Evolutionary conservation across 106 monocot genomes (phyloP).

Genomic region (Dendrobium catenatum): DNA sequence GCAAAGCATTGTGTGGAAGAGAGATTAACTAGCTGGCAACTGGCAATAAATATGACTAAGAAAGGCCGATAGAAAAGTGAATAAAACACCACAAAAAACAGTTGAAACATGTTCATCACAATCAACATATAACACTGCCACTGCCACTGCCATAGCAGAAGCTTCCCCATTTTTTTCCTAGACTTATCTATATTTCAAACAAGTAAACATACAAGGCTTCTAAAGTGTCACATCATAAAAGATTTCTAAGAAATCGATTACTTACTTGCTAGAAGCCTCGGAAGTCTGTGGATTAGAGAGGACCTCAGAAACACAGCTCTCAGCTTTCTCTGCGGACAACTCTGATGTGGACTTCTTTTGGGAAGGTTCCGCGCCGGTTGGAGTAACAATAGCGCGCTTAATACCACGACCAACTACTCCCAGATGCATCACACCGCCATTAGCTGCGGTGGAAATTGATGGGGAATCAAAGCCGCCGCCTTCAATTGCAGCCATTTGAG

Average conservation of each 20-base stretch:
- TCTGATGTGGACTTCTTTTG: slow-evolving; percentile 36
- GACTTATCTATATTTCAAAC: neutral
- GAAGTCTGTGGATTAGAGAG: slow-evolving; percentile 3
- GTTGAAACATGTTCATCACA: no score
- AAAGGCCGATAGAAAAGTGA: no score
- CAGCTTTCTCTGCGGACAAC: slow-evolving; percentile 22
- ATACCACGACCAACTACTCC: slow-evolving; percentile 93
- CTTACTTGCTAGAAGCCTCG: slow-evolving; percentile 5
- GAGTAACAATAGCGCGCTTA: slow-evolving; percentile 51
- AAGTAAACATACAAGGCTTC: neutral
- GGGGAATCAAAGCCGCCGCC: slow-evolving; percentile 55
- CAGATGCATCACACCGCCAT: slow-evolving; percentile 50
- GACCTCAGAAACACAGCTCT: slow-evolving; percentile 14
- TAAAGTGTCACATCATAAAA: neutral
- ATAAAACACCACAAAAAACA: no score
- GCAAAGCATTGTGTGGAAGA: no score
- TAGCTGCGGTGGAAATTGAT: slow-evolving; percentile 33
- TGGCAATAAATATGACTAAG: no score
- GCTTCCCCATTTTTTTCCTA: neutral
- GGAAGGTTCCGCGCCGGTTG: slow-evolving; percentile 29
- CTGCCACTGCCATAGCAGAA: no score
- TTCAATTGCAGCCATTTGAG: slow-evolving; percentile 31
- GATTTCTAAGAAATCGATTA: neutral
- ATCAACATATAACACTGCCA: no score
- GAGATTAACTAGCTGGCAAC: no score